Evolutionary conservation across 2,329 filamentous ascomycete genomes (phyloP), one percentile per base, ranked within the genome.

Genomic region (Xylaria digitata): DNA sequence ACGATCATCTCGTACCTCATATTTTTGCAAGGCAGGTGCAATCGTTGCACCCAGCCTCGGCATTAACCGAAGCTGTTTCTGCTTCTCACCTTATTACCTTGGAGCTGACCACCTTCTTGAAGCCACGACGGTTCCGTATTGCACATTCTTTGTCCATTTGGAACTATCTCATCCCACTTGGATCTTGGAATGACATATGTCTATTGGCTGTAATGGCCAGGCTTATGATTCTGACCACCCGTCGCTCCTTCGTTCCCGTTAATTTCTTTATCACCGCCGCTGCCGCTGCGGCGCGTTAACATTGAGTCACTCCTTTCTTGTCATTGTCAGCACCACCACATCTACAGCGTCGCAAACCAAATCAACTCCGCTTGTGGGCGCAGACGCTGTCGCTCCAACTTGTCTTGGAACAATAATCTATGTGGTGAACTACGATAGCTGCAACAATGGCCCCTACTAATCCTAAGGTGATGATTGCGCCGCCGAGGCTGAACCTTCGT

Each of bases 401-500:
- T 40, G 30, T 19, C 48, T 26, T 30, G 11, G 37, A 23, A 55
- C 23, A 1, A 53, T 23, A 23, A 26, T 69, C 19, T 37, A 65
- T 66, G 49, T 32, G 23, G 32, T 42, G 42, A 21, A 30, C 43
- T 2, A 6, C 34, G 2, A 48, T 34, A 26, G 30, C 15, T 52
- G 15, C 57, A 53, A 62, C 32, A 45, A 87, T 87, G 83, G 77
- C 81, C 63, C 79, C 83, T 53, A 79, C 80, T 60, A 77, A 84
- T 64, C 75, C 81, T 71, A 86, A 84, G 73, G 82, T 86, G 77
- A 81, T 86, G 71, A 79, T 87, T 61, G 80, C 82, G 19, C 82
- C 85, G 42, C 86, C 87, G 58, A 81, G 85, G 50, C 81, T 90
- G 68, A 89, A 87, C 75, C 81, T 90, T 71, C 84, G 88, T 53